A percentile compares a stretch with the other conserved stretches of the same genome.
Evolutionary conservation across 129 eudicot genomes (phyloP).

Genomic region (Chrysanthemum seticuspe): DNA sequence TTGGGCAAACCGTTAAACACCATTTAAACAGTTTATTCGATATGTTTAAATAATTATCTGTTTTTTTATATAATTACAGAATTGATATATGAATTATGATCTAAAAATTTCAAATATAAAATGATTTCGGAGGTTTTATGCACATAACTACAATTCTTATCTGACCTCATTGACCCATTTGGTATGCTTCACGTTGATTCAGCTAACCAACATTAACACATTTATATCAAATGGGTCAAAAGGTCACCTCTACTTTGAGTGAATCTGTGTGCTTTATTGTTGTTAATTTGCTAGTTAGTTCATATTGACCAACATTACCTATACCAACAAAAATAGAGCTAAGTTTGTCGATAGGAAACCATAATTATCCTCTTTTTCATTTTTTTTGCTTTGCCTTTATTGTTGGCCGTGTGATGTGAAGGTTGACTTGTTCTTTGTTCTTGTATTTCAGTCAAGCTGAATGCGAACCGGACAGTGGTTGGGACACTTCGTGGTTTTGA

Average conservation of each 20-base stretch:
- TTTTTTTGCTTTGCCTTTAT: neutral
- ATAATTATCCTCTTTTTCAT: neutral
- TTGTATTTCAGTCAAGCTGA: conserved; percentile 51
- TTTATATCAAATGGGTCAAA: neutral
- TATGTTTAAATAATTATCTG: no score
- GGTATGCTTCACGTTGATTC: neutral
- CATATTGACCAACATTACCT: neutral
- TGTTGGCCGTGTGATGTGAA: neutral
- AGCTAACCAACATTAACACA: neutral
- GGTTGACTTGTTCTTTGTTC: neutral
- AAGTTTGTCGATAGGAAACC: no score
- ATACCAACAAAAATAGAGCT: neutral
- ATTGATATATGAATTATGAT: no score
- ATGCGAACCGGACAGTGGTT: conserved; percentile 50
- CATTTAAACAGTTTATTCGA: no score
- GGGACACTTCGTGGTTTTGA: conserved; percentile 64
- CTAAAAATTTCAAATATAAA: no score
- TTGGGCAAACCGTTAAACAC: no score
- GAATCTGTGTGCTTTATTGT: conserved; percentile 8
- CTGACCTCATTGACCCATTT: neutral
- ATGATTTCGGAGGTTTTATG: no score
- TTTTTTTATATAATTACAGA: no score
- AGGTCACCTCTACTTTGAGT: neutral
- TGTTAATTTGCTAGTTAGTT: neutral
- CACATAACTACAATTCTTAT: no score